A percentile compares a stretch with the other conserved stretches of the same genome.
phyloP scores from a whole-genome alignment of 352 stramenopile species.

The Phytophthora brassicae region DNA sequence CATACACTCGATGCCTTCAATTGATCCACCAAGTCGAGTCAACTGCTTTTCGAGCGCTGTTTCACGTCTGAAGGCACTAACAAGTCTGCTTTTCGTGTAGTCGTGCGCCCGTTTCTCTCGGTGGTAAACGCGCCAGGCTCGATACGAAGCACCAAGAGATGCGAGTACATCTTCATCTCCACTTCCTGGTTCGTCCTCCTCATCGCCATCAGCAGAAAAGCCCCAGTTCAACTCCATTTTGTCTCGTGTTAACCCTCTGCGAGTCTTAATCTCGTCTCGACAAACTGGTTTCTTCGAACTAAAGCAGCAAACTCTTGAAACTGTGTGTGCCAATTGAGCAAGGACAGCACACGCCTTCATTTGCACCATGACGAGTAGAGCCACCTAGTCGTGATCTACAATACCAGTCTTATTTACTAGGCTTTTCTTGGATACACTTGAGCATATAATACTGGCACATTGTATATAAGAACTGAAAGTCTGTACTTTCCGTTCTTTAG shows the following conservation, averaged over 20 bases:
- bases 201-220: neutral
- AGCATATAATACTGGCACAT: too few relatives aligned
- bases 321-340: constrained; percentile 4
- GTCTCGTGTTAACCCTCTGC: constrained; percentile 14
- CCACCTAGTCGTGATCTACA: neutral
- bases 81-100: constrained; percentile 36
- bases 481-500: too few relatives aligned
- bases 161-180: constrained; percentile 36
- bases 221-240: constrained; percentile 12
- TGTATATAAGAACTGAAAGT: neutral
- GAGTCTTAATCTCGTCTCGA: constrained; percentile 28
- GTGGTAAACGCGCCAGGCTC: constrained; percentile 31
- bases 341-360: constrained; percentile 11
- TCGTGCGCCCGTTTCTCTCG: constrained; percentile 36
- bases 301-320: constrained; percentile 23
- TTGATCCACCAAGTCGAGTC: constrained; percentile 15
- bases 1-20: constrained; percentile 22
- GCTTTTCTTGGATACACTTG: neutral
- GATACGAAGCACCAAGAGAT: constrained; percentile 31
- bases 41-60: constrained; percentile 19
- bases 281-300: constrained; percentile 4
- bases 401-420: neutral
- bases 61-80: constrained; percentile 27
- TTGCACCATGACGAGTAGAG: constrained; percentile 3
- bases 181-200: constrained; percentile 25